phyloP scores from a whole-genome alignment of 257 asterid species.

The Solanum sparsipilum region DNA sequence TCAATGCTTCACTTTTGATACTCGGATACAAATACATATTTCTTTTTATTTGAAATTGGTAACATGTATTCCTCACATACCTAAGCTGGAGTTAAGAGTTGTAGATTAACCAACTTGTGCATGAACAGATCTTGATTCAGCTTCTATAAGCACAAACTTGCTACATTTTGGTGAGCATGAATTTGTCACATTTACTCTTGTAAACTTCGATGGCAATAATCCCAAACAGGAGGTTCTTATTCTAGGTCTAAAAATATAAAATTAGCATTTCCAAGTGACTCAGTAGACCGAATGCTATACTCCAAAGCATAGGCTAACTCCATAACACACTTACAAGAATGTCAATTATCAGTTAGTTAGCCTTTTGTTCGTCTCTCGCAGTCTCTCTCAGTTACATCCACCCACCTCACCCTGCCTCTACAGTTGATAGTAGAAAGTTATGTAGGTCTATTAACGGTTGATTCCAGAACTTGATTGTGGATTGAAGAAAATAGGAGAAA shows the following conservation, averaged over 20 bases:
- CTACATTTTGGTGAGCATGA: background rate
- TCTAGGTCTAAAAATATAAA: background rate
- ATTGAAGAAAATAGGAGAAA: background rate
- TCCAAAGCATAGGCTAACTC: background rate
- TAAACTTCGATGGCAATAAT: background rate
- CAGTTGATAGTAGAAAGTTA: background rate
- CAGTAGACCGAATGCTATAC: background rate
- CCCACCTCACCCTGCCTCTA: background rate
- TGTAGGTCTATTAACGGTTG: background rate
- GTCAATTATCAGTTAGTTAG: background rate
- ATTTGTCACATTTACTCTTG: background rate
- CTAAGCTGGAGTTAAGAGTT: background rate
- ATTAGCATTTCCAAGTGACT: background rate
- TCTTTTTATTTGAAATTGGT: fast-evolving
- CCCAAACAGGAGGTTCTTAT: background rate
- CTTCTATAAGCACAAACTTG: background rate
- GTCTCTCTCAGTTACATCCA: background rate
- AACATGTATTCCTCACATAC: too few relatives aligned
- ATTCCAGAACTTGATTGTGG: background rate
- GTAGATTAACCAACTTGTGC: background rate
- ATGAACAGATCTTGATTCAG: background rate
- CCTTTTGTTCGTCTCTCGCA: background rate
- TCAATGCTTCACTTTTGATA: background rate
- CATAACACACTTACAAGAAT: background rate
- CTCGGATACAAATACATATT: background rate